phyloP scores from a whole-genome alignment of 441 rosid genomes.

The Pelargonium fulgidum region DNA sequence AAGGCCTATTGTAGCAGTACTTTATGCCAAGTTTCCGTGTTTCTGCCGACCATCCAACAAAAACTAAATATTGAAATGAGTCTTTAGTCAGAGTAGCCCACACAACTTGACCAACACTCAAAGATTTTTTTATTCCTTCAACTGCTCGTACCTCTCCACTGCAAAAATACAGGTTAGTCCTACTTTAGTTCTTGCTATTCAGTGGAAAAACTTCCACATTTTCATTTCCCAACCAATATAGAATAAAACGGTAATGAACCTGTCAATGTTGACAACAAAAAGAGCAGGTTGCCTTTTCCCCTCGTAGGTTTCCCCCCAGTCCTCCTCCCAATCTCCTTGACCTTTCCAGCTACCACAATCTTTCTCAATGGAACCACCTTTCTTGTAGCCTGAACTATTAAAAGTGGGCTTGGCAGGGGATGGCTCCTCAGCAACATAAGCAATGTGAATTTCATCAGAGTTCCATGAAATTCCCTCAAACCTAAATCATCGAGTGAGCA shows the following conservation, averaged over 20 bases:
- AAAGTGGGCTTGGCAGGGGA: constrained; percentile 58
- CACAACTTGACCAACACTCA: constrained; percentile 86
- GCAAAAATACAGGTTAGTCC: constrained; percentile 15
- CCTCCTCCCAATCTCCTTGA: constrained; percentile 96
- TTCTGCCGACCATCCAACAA: constrained; percentile 74
- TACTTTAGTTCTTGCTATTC: constrained; percentile 9
- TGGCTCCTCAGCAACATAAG: constrained; percentile 85
- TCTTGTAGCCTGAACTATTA: constrained; percentile 48
- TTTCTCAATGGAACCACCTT: constrained; percentile 44
- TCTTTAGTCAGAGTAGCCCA: constrained; percentile 63
- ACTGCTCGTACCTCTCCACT: constrained; percentile 71
- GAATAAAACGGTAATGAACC: constrained; percentile 35
- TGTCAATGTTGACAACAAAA: constrained; percentile 54
- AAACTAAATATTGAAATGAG: constrained; percentile 54
- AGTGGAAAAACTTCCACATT: background rate
- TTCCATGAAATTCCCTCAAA: constrained; percentile 96
- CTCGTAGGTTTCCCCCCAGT: constrained; percentile 90
- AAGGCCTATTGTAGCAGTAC: constrained; percentile 79
- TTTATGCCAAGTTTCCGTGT: constrained; percentile 82
- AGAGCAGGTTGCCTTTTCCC: constrained; percentile 79
- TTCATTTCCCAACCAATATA: background rate
- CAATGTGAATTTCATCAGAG: constrained; percentile 62
- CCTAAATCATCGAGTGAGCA: constrained; percentile 37
- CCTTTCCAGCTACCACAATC: constrained; percentile 82
- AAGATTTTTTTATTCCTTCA: constrained; percentile 57